phyloP scores from a whole-genome alignment of 306 rosid species.

The Vigna mungo region DNA sequence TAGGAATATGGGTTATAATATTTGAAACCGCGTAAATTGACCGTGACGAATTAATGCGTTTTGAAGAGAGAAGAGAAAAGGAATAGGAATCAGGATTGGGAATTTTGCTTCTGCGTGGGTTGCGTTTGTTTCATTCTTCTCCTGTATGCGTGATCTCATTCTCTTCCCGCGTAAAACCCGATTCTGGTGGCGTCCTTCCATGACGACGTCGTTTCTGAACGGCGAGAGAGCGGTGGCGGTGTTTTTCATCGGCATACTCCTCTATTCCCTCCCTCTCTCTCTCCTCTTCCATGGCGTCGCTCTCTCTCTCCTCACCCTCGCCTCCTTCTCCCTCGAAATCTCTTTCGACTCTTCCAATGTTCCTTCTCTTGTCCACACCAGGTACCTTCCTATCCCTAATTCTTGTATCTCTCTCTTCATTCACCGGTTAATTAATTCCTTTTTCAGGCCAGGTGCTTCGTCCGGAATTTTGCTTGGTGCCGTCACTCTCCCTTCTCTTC shows the following conservation, averaged over 20 bases:
- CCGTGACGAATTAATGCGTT: background rate
- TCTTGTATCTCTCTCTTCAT: background rate
- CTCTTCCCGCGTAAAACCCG: conserved; percentile 50
- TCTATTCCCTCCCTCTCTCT: conserved; percentile 74
- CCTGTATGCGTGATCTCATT: background rate
- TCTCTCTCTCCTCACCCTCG: conserved; percentile 73
- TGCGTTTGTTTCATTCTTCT: background rate
- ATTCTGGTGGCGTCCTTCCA: background rate
- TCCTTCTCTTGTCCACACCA: conserved; percentile 57
- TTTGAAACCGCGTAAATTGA: conserved; percentile 31
- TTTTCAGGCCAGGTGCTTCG: conserved; percentile 81
- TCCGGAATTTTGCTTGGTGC: conserved; percentile 86
- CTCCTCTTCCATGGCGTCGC: conserved; percentile 77
- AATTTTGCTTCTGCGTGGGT: background rate
- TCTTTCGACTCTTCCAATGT: conserved; percentile 60
- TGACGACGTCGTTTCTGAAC: conserved; percentile 47
- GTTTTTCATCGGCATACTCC: conserved; percentile 61
- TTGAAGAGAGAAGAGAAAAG: conserved; percentile 1
- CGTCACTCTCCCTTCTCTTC: conserved; percentile 74
- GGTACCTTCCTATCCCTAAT: conserved; percentile 47
- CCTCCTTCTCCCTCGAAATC: conserved; percentile 76
- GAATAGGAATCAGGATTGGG: background rate
- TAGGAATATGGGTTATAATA: background rate
- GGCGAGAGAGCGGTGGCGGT: conserved; percentile 84
- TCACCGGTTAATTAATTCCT: background rate